Conservation (phyloP, 2,329 filamentous ascomycete genomes). For the Volutella citrinella region DNA sequence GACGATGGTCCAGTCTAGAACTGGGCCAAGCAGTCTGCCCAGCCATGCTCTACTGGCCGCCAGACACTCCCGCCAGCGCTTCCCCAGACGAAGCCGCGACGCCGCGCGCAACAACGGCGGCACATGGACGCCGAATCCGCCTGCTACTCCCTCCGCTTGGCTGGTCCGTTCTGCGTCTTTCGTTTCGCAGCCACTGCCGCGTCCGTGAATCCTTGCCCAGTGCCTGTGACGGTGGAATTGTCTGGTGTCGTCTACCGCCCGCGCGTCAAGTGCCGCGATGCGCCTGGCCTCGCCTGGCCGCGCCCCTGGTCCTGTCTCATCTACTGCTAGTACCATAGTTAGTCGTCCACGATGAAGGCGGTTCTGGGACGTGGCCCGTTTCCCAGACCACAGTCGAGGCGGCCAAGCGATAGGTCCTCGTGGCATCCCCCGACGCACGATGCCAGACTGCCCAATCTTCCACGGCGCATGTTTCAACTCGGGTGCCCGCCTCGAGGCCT, state of each 20-base stretch:
- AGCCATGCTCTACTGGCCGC: too few species aligned
- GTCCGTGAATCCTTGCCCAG: slow-evolving; percentile 6
- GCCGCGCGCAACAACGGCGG: too few species aligned
- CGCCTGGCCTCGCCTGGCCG: slow-evolving; percentile 15
- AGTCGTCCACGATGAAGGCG: too few species aligned
- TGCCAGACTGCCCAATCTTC: slow-evolving; percentile 16
- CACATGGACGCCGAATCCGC: too few species aligned
- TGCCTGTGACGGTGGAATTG: too few species aligned
- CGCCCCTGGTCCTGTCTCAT: slow-evolving; percentile 2
- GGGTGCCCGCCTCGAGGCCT: too few species aligned
- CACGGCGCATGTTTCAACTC: too few species aligned
- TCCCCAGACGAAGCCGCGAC: slow-evolving; percentile 2
- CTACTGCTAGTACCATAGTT: too few species aligned
- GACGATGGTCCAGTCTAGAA: slow-evolving; percentile 4
- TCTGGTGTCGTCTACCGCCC: slow-evolving; percentile 5
- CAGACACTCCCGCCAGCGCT: slow-evolving; percentile 5
- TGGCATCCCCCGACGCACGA: slow-evolving; percentile 8
- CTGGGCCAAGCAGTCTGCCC: too few species aligned
- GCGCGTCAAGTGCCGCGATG: slow-evolving; percentile 11
- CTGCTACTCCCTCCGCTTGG: too few species aligned
- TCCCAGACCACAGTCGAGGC: slow-evolving; percentile 15
- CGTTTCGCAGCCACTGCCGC: background rate
- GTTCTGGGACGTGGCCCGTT: slow-evolving; percentile 25
- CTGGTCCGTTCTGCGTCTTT: too few species aligned
- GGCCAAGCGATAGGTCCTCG: slow-evolving; percentile 21